phyloP scores from a whole-genome alignment of 176 grass and related monocot species.

The Cenchrus purpureus region DNA sequence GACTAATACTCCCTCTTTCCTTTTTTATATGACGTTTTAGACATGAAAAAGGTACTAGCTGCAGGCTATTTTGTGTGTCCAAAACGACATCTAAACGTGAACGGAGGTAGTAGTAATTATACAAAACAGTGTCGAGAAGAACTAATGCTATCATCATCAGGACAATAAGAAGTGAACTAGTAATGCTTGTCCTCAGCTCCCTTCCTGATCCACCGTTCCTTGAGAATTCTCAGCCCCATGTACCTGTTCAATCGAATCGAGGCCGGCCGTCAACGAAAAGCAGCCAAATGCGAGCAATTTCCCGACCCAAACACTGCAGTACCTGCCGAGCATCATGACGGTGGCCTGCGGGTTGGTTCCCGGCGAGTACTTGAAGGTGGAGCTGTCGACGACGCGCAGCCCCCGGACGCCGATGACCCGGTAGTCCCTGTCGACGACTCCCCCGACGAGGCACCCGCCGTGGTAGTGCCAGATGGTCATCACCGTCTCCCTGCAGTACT shows the following conservation, averaged over 20 bases:
- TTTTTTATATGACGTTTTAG: no score
- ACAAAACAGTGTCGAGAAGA: no score
- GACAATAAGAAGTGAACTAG: no score
- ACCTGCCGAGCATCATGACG: slow-evolving; percentile 96
- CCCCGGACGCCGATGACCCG: slow-evolving; percentile 43
- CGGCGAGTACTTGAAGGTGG: slow-evolving; percentile 74
- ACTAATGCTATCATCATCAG: no score
- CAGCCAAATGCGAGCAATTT: no score
- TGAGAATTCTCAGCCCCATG: slow-evolving; percentile 47
- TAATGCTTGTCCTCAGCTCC: not conserved
- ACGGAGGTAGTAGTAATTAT: no score
- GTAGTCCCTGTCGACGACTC: slow-evolving; percentile 52
- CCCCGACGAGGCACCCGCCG: slow-evolving; percentile 64
- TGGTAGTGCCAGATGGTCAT: slow-evolving; percentile 96
- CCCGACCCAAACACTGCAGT: no score
- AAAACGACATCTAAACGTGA: no score
- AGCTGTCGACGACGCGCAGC: slow-evolving; percentile 66
- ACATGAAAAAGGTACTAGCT: no score
- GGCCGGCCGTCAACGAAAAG: no score
- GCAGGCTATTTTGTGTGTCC: no score
- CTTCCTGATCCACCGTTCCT: slow-evolving; percentile 38
- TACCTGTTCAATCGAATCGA: slow-evolving; percentile 36
- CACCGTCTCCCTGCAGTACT: slow-evolving; percentile 70
- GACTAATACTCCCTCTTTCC: no score
- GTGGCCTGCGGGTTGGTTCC: slow-evolving; percentile 93